Conservation (phyloP, 106 monocot genomes). For the Amphibolis antarctica region DNA sequence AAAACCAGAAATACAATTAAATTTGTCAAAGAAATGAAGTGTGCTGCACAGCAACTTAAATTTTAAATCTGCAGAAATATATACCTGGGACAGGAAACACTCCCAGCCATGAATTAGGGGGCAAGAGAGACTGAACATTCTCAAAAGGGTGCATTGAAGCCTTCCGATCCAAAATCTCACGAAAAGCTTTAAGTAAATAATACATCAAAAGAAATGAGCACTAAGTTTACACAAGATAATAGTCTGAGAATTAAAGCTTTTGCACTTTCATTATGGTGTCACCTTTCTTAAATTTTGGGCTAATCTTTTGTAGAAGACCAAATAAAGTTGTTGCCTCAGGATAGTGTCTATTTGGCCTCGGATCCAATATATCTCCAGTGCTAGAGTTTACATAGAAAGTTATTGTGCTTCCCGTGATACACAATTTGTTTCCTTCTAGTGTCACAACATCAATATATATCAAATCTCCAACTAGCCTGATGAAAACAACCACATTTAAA, state of each 20-base stretch:
- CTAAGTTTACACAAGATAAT: background rate
- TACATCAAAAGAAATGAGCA: background rate
- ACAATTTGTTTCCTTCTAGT: slow-evolving; percentile 78
- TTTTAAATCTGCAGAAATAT: background rate
- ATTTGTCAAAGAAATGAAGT: too few species aligned
- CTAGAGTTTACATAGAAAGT: slow-evolving; percentile 87
- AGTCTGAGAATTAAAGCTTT: background rate
- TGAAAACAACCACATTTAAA: background rate
- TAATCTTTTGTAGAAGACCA: slow-evolving; percentile 84
- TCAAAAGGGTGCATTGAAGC: slow-evolving; percentile 90
- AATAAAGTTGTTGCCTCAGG: slow-evolving; percentile 66
- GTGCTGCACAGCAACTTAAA: too few species aligned
- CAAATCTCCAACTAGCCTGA: slow-evolving; percentile 80
- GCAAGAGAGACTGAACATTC: slow-evolving; percentile 79
- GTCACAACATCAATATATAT: slow-evolving; percentile 85
- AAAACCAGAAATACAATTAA: too few species aligned
- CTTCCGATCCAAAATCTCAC: slow-evolving; percentile 75
- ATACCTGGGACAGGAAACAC: slow-evolving; percentile 72
- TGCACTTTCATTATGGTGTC: background rate
- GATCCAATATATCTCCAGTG: slow-evolving; percentile 44
- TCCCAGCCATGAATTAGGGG: slow-evolving; percentile 77
- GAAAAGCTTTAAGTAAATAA: slow-evolving; percentile 50
- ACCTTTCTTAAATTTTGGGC: slow-evolving; percentile 97
- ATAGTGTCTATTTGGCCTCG: slow-evolving; percentile 53
- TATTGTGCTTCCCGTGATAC: slow-evolving; percentile 87